phyloP scores from a whole-genome alignment of 495 filamentous ascomycete species.

The Penicillium argentinense region DNA sequence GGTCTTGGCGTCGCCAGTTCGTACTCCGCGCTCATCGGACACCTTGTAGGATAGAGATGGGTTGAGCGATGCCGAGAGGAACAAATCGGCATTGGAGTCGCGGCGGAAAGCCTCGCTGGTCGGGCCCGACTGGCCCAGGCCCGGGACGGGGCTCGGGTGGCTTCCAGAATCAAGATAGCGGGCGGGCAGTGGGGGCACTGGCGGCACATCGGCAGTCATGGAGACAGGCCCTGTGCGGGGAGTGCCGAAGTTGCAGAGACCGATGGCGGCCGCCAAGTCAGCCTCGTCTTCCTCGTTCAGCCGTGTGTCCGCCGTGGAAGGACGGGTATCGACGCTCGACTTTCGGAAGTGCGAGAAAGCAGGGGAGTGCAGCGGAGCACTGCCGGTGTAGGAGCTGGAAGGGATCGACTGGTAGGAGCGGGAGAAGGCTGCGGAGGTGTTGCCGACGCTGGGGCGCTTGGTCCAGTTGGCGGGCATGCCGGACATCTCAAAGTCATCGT shows the following conservation, averaged over 20 bases:
- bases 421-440: slow-evolving; percentile 66
- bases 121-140: slow-evolving; percentile 25
- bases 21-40: slow-evolving; percentile 46
- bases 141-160: slow-evolving; percentile 25
- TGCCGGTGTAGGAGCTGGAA: slow-evolving; percentile 53
- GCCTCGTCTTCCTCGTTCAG: slow-evolving; percentile 61
- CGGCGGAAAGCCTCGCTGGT: slow-evolving; percentile 43
- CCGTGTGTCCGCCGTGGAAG: slow-evolving; percentile 59
- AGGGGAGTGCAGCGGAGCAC: slow-evolving; percentile 46
- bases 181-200: slow-evolving; percentile 79
- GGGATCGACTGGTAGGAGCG: slow-evolving; percentile 82
- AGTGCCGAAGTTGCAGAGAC: slow-evolving; percentile 87
- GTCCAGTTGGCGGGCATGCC: slow-evolving; percentile 33
- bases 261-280: slow-evolving; percentile 82
- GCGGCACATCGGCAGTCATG: slow-evolving; percentile 75
- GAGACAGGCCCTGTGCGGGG: slow-evolving; percentile 69
- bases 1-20: slow-evolving; percentile 32
- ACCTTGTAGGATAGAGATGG: slow-evolving; percentile 51
- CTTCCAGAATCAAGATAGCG: slow-evolving; percentile 42
- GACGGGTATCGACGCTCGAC: slow-evolving; percentile 63
- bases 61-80: slow-evolving; percentile 43
- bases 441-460: slow-evolving; percentile 56
- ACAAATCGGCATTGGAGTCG: slow-evolving; percentile 36
- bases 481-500: slow-evolving; percentile 44
- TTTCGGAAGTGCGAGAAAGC: slow-evolving; percentile 48